A percentile compares a stretch with the other conserved stretches of the same genome.
These are phyloP conservation scores for Xylaria curta DNA, from an alignment of 495 filamentous ascomycete genomes.

Conservation along the genomic window DNA sequence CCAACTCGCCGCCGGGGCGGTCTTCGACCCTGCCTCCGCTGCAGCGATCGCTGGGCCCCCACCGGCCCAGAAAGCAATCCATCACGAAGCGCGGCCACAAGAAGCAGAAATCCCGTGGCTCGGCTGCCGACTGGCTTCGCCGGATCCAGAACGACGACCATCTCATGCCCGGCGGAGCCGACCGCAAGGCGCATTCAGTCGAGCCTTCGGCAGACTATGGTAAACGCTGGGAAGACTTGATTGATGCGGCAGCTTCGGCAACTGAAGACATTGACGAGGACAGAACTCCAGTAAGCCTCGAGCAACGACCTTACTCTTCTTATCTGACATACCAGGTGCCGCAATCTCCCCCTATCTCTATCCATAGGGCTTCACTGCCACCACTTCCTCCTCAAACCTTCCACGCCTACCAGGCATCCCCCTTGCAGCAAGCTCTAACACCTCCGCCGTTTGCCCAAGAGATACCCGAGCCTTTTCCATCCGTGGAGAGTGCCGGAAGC, in stretches of 20 bases:
- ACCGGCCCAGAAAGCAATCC: constrained; percentile 81
- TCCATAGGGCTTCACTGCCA: constrained; percentile 80
- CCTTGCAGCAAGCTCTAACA: constrained; percentile 83
- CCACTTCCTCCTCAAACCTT: constrained; percentile 68
- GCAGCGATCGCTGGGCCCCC: constrained; percentile 65
- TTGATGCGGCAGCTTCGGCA: constrained; percentile 88
- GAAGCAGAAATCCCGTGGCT: constrained; percentile 72
- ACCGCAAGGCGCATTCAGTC: constrained; percentile 82
- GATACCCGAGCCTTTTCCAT: constrained; percentile 78
- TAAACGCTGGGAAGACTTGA: constrained; percentile 92
- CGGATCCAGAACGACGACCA: constrained; percentile 57
- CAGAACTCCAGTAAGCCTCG: constrained; percentile 73
- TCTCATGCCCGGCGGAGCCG: constrained; percentile 72
- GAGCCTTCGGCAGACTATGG: constrained; percentile 81
- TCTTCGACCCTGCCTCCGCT: constrained; percentile 86
- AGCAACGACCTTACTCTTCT: constrained; percentile 41
- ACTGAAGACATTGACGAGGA: constrained; percentile 91
- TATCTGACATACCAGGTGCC: constrained; percentile 62
- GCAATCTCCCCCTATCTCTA: constrained; percentile 69
- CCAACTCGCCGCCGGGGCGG: constrained; percentile 81
- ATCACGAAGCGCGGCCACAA: constrained; percentile 81
- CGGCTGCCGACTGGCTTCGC: constrained; percentile 54
- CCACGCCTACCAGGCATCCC: constrained; percentile 82
- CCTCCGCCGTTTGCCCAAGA: constrained; percentile 73
- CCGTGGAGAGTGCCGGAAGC: constrained; percentile 72